Conservation (phyloP, 73 alveolate species). For the Paramecium caudatum region DNA sequence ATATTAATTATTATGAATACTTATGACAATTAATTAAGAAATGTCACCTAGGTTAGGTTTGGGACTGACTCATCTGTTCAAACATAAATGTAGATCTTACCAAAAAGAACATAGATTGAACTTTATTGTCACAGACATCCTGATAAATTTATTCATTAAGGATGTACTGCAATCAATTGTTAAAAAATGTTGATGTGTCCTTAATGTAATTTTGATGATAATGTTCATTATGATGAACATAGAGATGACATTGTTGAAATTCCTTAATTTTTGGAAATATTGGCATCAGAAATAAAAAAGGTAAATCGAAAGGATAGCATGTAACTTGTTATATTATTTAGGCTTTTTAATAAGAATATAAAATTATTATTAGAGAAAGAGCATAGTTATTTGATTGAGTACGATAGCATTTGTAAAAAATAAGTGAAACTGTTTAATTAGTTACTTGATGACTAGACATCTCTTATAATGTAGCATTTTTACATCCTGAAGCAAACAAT, state of each 20-base stretch:
- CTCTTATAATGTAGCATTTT: slow-evolving; percentile 60
- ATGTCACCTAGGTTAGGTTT: slow-evolving; percentile 31
- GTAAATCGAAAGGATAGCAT: slow-evolving; percentile 36
- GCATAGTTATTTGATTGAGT: slow-evolving; percentile 41
- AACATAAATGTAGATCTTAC: not conserved
- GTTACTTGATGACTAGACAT: slow-evolving; percentile 57
- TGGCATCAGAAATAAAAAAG: slow-evolving; percentile 67
- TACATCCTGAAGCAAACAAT: slow-evolving; percentile 36
- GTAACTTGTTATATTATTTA: not conserved
- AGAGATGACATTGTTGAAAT: slow-evolving; percentile 33
- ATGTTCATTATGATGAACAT: slow-evolving; percentile 37
- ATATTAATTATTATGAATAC: slow-evolving; percentile 28
- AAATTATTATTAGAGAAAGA: slow-evolving; percentile 61
- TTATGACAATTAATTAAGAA: slow-evolving; percentile 27
- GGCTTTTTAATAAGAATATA: slow-evolving; percentile 61
- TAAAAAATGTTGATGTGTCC: slow-evolving; percentile 68
- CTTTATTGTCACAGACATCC: slow-evolving; percentile 70
- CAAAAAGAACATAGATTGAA: slow-evolving; percentile 15
- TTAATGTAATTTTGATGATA: slow-evolving; percentile 53
- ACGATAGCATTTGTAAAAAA: slow-evolving; percentile 36
- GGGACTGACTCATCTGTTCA: slow-evolving; percentile 25
- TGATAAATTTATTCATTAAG: slow-evolving; percentile 62
- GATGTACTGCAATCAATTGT: slow-evolving; percentile 72
- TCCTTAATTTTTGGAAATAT: slow-evolving; percentile 46
- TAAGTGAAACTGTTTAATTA: slow-evolving; percentile 52